Evolutionary conservation across 2,329 filamentous ascomycete species (phyloP).

Genomic region (Zymoseptoria ardabiliae): DNA sequence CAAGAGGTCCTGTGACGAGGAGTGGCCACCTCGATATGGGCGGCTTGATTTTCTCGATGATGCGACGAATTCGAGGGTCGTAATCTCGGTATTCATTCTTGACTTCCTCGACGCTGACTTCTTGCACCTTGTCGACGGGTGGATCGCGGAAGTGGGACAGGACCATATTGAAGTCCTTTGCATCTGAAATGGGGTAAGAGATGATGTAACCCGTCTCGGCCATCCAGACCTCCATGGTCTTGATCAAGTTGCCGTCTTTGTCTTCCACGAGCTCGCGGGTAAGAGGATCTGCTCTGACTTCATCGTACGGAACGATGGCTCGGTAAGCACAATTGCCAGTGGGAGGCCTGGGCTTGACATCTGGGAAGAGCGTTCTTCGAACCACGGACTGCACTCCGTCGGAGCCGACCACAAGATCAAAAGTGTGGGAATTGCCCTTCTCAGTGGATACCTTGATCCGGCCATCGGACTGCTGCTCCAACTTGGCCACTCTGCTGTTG

Average conservation of each 20-base stretch:
- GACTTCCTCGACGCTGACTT: constrained; percentile 39
- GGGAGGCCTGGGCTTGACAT: constrained; percentile 34
- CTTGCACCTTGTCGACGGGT: constrained; percentile 30
- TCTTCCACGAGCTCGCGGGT: constrained; percentile 26
- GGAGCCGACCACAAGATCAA: constrained; percentile 26
- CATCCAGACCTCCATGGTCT: constrained; percentile 44
- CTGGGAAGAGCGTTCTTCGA: constrained; percentile 35
- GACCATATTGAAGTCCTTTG: constrained; percentile 42
- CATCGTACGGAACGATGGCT: constrained; percentile 38
- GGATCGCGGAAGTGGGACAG: constrained; percentile 37
- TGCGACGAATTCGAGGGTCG: constrained; percentile 38
- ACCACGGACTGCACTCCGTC: constrained; percentile 30
- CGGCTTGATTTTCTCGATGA: constrained; percentile 35
- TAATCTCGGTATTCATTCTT: constrained; percentile 37
- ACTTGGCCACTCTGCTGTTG: constrained; percentile 29
- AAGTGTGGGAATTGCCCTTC: constrained; percentile 15
- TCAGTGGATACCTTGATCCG: constrained; percentile 28
- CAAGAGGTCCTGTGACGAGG: constrained; percentile 36
- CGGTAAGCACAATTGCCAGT: constrained; percentile 42
- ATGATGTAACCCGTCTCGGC: constrained; percentile 35
- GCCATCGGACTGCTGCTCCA: constrained; percentile 25
- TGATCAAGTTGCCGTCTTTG: constrained; percentile 28
- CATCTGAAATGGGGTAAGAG: constrained; percentile 40
- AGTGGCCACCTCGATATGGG: constrained; percentile 37
- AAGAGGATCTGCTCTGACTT: constrained; percentile 37